Evolutionary conservation across 371 early-diverging fungal species (phyloP).

Genomic region (Mortierella sp.): DNA sequence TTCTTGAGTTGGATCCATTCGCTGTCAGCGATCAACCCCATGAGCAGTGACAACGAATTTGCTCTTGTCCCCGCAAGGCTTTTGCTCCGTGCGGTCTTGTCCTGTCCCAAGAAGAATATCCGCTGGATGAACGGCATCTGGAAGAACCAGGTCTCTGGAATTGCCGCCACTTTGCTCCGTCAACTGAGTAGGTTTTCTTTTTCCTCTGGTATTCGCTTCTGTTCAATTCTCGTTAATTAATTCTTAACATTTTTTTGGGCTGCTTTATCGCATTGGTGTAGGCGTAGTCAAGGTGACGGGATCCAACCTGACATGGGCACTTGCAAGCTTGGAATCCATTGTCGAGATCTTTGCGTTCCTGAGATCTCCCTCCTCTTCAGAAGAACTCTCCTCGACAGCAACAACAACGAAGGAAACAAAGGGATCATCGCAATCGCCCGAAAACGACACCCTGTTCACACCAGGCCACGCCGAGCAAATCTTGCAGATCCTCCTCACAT

Average conservation of each 20-base stretch:
- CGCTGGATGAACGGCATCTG: constrained; percentile 55
- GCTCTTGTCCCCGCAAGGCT: constrained; percentile 54
- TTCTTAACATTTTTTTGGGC: neutral
- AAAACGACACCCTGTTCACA: constrained; percentile 15
- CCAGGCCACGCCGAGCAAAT: constrained; percentile 14
- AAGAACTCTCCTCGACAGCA: neutral
- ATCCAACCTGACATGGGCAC: constrained; percentile 43
- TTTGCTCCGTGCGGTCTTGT: constrained; percentile 39
- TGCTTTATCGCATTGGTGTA: neutral
- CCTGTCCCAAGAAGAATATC: constrained; percentile 48
- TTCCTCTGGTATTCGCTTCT: neutral
- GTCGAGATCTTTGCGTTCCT: constrained; percentile 40
- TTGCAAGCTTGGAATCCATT: constrained; percentile 35
- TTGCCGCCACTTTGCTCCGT: constrained; percentile 43
- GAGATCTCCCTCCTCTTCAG: neutral
- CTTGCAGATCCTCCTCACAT: constrained; percentile 30
- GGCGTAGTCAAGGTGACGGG: constrained; percentile 32
- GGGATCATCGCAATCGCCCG: neutral
- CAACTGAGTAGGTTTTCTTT: constrained; percentile 34
- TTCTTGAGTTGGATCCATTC: constrained; percentile 73
- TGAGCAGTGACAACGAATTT: constrained; percentile 47
- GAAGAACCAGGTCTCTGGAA: constrained; percentile 46
- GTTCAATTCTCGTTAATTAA: neutral
- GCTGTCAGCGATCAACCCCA: constrained; percentile 55
- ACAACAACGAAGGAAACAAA: neutral